phyloP scores from a whole-genome alignment of 2,329 filamentous ascomycete species.

The Trichoderma sp. region DNA sequence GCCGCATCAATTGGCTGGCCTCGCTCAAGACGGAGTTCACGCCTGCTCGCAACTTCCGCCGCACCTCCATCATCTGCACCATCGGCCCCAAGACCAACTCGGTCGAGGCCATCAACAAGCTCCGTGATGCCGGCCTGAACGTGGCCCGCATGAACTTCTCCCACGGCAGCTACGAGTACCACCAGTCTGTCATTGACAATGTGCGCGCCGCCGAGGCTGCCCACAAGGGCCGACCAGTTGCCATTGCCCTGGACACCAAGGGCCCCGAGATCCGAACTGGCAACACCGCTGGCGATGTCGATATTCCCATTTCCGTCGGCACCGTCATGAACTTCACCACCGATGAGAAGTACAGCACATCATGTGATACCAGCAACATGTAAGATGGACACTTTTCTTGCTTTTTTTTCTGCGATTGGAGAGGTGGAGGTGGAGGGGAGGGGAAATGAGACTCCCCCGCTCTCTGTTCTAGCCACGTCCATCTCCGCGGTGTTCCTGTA shows the following conservation, averaged over 20 bases:
- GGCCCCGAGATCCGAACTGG: slow-evolving; percentile 66
- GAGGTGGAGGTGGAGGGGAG: neutral
- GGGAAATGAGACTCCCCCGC: neutral
- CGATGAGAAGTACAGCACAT: slow-evolving; percentile 85
- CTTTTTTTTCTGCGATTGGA: neutral
- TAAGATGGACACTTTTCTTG: slow-evolving; percentile 51
- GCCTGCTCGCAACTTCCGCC: slow-evolving; percentile 87
- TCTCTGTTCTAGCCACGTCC: neutral
- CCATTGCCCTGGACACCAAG: slow-evolving; percentile 86
- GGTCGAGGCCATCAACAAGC: slow-evolving; percentile 92
- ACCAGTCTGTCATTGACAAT: slow-evolving; percentile 98
- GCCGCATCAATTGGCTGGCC: slow-evolving; percentile 68
- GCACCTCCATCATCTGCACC: slow-evolving; percentile 98
- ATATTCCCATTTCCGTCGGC: slow-evolving; percentile 83
- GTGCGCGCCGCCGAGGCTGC: slow-evolving; percentile 81
- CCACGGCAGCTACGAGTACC: slow-evolving; percentile 83
- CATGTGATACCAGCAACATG: slow-evolving; percentile 92
- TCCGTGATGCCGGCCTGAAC: slow-evolving; percentile 89
- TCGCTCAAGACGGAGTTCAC: slow-evolving; percentile 85
- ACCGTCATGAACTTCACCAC: slow-evolving; percentile 94
- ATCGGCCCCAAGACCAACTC: slow-evolving; percentile 99
- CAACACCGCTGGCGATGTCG: slow-evolving; percentile 80
- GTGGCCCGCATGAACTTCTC: slow-evolving; percentile 99
- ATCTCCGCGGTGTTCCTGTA: neutral
- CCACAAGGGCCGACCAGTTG: slow-evolving; percentile 82